Conservation (phyloP, 2,329 filamentous ascomycete species). For the Monosporascus sp. region DNA sequence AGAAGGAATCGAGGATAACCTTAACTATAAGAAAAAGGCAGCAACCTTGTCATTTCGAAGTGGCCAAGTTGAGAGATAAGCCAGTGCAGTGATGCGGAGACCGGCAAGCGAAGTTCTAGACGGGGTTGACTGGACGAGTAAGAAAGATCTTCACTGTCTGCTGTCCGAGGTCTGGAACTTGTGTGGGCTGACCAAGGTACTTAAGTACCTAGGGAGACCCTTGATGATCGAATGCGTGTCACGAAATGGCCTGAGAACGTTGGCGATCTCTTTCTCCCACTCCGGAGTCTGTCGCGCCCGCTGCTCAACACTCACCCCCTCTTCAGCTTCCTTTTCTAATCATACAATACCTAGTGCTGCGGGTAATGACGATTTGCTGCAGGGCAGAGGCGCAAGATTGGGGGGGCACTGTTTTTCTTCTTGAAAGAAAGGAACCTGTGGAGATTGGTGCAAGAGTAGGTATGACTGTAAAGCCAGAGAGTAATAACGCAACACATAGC, state of each 20-base stretch:
- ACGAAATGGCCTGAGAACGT: background rate
- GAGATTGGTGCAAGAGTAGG: background rate
- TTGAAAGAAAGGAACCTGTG: background rate
- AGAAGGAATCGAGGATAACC: background rate
- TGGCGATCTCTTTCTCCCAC: background rate
- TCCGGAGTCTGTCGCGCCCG: background rate
- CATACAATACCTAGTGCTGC: background rate
- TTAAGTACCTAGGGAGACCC: constrained; percentile 11
- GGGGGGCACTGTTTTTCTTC: background rate
- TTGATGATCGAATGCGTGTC: constrained; percentile 7
- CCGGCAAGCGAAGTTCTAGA: constrained; percentile 10
- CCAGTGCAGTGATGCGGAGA: constrained; percentile 2
- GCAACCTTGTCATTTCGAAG: background rate
- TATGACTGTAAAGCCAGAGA: background rate
- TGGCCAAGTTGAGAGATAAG: background rate
- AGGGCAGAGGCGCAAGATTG: background rate
- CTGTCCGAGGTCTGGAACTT: constrained; percentile 11
- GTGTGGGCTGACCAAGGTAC: constrained; percentile 5
- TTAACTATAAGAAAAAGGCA: background rate
- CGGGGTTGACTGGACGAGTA: constrained; percentile 5
- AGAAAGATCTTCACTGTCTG: constrained; percentile 5
- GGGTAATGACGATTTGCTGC: background rate
- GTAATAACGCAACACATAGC: background rate
- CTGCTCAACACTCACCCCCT: background rate
- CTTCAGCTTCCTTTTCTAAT: background rate